Conservation (phyloP, 805 yeast genomes). For the Myxozyma monticola region DNA sequence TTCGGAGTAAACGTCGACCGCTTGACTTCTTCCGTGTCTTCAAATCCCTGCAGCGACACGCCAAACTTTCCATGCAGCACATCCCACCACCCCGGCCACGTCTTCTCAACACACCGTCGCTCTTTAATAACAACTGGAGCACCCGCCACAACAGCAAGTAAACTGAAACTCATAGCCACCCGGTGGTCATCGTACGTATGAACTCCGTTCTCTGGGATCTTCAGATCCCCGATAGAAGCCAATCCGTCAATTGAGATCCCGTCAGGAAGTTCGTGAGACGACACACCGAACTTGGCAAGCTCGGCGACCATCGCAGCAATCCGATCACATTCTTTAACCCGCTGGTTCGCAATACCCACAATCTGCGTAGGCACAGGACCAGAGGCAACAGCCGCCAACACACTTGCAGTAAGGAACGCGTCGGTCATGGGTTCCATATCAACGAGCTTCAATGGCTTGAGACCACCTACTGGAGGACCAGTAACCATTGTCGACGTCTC, state of each 20-base stretch:
- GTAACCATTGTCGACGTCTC: constrained; percentile 85
- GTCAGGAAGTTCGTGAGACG: constrained; percentile 81
- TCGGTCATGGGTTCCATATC: constrained; percentile 99
- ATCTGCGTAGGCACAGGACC: constrained; percentile 63
- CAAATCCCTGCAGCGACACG: constrained; percentile 65
- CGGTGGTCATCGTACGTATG: constrained; percentile 92
- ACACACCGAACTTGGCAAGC: constrained; percentile 86
- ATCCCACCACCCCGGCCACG: constrained; percentile 99
- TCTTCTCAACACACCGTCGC: constrained; percentile 90
- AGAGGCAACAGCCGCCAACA: constrained; percentile 90
- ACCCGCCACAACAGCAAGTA: constrained; percentile 71
- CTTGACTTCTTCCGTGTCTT: constrained; percentile 12
- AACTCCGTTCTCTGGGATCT: constrained; percentile 64
- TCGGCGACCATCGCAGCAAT: constrained; percentile 92
- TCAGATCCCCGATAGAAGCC: constrained; percentile 46
- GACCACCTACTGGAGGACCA: constrained; percentile 73
- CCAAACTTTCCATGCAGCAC: constrained; percentile 68
- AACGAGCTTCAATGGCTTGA: constrained; percentile 69
- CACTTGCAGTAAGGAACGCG: constrained; percentile 94
- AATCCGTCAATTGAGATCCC: constrained; percentile 84
- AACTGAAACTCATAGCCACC: constrained; percentile 95
- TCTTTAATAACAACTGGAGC: constrained; percentile 74
- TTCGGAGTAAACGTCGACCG: constrained; percentile 22
- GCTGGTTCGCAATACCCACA: constrained; percentile 95
- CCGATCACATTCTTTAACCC: constrained; percentile 96